Conservation (phyloP, 2,329 filamentous ascomycete species). For the Colletotrichum melonis region DNA sequence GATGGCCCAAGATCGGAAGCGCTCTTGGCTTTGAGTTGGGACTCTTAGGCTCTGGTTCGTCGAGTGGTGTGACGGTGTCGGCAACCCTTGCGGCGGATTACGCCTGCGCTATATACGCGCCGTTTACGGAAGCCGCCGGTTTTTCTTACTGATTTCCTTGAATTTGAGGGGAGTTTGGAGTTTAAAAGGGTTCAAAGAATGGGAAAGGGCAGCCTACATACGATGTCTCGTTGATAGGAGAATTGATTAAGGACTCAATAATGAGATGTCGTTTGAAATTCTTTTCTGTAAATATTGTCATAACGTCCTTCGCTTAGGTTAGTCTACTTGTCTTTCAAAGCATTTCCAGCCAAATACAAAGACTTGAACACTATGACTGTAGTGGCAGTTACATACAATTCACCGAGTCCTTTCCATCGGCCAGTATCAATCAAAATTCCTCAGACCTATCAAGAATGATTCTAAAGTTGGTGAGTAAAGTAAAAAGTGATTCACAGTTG, state of each 20-base stretch:
- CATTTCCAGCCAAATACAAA: no score
- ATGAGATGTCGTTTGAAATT: no score
- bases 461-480: no score
- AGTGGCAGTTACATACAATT: no score
- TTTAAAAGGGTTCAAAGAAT: background rate
- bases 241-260: background rate
- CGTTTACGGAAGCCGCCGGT: background rate
- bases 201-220: background rate
- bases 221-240: background rate
- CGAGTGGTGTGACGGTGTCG: background rate
- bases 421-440: no score
- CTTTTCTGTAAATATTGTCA: no score
- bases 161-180: background rate
- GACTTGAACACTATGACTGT: no score
- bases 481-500: no score
- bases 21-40: conserved; percentile 16
- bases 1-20: conserved; percentile 26
- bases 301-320: no score
- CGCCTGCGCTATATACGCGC: background rate
- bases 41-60: background rate
- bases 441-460: no score
- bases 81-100: conserved; percentile 8
- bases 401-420: no score
- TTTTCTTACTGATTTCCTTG: background rate
- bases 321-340: no score